Percentiles rank a stretch among this genome's conserved stretches.
Evolutionary conservation across 805 yeast species (phyloP).

Genomic region (Wickerhamomyces bisporus): DNA sequence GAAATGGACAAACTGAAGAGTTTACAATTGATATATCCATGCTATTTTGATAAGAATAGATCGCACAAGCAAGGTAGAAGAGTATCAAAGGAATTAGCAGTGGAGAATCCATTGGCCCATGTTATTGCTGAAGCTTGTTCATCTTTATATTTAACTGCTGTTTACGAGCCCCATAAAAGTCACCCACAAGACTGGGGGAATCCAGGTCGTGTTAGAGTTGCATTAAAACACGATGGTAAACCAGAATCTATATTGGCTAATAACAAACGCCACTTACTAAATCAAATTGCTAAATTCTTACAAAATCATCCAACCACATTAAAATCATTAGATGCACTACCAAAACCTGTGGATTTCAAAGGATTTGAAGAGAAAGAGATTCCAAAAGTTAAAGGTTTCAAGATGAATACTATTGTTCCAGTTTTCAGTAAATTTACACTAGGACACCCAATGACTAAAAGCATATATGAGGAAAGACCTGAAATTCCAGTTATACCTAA

Average conservation of each 20-base stretch:
- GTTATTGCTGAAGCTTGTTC: slow-evolving; percentile 70
- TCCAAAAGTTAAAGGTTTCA: slow-evolving; percentile 82
- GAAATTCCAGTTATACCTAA: slow-evolving; percentile 35
- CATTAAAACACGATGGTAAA: slow-evolving; percentile 48
- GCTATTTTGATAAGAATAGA: slow-evolving; percentile 81
- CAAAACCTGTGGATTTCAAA: slow-evolving; percentile 59
- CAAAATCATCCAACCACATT: slow-evolving; percentile 65
- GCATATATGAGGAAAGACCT: slow-evolving; percentile 51
- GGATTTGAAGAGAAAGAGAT: slow-evolving; percentile 51
- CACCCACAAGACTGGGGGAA: slow-evolving; percentile 98
- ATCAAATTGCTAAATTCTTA: slow-evolving; percentile 55
- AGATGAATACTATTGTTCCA: slow-evolving; percentile 86
- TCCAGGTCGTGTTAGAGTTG: slow-evolving; percentile 90
- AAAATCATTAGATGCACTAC: slow-evolving; percentile 54
- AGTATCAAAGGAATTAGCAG: slow-evolving; percentile 62
- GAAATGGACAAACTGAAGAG: slow-evolving; percentile 59
- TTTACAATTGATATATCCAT: slow-evolving; percentile 81
- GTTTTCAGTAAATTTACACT: slow-evolving; percentile 72
- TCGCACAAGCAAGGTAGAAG: slow-evolving; percentile 81
- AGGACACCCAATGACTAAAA: slow-evolving; percentile 79
- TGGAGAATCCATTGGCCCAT: slow-evolving; percentile 82
- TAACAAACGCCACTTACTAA: slow-evolving; percentile 64
- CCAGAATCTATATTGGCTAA: slow-evolving; percentile 30
- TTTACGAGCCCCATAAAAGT: slow-evolving; percentile 73
- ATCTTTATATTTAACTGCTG: slow-evolving; percentile 27